Evolutionary conservation across 768 basidiomycete species (phyloP).

Genomic region (Naganishia friedmannii): DNA sequence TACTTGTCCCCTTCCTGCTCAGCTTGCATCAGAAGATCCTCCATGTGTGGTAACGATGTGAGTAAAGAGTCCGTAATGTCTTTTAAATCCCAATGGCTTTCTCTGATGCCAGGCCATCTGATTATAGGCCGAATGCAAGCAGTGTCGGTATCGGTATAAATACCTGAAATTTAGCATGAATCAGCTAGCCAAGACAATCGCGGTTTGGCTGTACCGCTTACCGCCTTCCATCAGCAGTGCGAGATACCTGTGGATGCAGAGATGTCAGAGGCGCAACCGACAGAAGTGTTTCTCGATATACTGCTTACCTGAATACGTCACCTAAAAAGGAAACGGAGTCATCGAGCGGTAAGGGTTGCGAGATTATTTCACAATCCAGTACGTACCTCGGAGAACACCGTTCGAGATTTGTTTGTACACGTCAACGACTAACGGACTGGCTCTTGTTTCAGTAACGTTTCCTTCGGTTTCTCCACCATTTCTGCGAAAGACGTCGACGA

Average conservation of each 20-base stretch:
- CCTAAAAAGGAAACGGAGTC: neutral
- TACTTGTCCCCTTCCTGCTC: neutral
- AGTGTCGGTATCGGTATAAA: conserved; percentile 43
- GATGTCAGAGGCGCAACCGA: neutral
- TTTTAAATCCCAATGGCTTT: neutral
- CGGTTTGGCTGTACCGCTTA: neutral
- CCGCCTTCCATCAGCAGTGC: conserved; percentile 40
- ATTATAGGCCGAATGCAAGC: conserved; percentile 35
- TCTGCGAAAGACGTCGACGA: conserved; percentile 22
- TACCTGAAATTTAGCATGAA: neutral
- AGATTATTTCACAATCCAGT: neutral
- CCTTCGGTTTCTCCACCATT: neutral
- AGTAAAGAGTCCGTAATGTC: neutral
- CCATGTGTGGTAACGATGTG: neutral
- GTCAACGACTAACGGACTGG: conserved; percentile 7
- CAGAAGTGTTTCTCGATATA: neutral
- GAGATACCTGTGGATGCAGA: conserved; percentile 35
- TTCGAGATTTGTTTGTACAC: conserved; percentile 30
- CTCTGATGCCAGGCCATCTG: conserved; percentile 32
- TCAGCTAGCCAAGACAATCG: neutral
- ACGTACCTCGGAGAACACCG: conserved; percentile 33
- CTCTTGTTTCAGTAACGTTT: neutral
- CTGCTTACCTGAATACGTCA: conserved; percentile 25
- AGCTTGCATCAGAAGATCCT: neutral
- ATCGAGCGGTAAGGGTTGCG: too few species aligned